A percentile compares a stretch with the other conserved stretches of the same genome.
Evolutionary conservation across 495 filamentous ascomycete species (phyloP).

Genomic region (Thozetella sp.): DNA sequence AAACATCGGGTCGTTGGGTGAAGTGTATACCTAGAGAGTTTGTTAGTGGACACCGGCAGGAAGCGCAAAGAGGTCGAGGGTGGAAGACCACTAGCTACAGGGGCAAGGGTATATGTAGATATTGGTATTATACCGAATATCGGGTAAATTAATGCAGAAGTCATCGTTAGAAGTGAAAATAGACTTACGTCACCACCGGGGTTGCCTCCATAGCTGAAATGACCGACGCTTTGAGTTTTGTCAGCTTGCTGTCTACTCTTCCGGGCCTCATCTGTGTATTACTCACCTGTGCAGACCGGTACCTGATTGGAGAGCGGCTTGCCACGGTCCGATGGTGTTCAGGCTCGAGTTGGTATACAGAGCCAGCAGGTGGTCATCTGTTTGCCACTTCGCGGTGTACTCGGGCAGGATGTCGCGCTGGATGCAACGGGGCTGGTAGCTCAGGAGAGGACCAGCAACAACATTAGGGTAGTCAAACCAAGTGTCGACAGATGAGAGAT

Average conservation of each 20-base stretch:
- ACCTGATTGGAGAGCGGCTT: neutral
- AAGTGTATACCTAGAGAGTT: constrained; percentile 1
- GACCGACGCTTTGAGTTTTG: too few relatives aligned
- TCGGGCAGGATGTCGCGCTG: constrained; percentile 4
- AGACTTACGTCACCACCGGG: neutral
- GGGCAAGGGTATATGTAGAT: too few relatives aligned
- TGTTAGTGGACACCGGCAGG: too few relatives aligned
- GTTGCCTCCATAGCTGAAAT: neutral
- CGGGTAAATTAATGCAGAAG: too few relatives aligned
- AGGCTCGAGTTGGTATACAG: neutral
- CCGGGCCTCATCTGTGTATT: too few relatives aligned
- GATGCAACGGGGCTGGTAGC: constrained; percentile 8
- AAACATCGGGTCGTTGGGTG: neutral
- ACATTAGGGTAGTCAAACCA: neutral
- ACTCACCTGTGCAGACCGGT: neutral
- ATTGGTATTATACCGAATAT: too few relatives aligned
- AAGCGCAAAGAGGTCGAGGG: too few relatives aligned
- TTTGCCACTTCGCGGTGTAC: neutral
- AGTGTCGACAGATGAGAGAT: neutral
- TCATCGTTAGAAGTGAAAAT: too few relatives aligned
- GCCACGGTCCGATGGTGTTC: constrained; percentile 5
- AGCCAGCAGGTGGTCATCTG: neutral
- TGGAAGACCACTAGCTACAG: too few relatives aligned
- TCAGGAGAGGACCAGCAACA: neutral
- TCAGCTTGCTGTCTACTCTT: too few relatives aligned